These are phyloP conservation scores for Apostasia ramifera DNA, from an alignment of 106 monocot genomes.

Conservation along the genomic window DNA sequence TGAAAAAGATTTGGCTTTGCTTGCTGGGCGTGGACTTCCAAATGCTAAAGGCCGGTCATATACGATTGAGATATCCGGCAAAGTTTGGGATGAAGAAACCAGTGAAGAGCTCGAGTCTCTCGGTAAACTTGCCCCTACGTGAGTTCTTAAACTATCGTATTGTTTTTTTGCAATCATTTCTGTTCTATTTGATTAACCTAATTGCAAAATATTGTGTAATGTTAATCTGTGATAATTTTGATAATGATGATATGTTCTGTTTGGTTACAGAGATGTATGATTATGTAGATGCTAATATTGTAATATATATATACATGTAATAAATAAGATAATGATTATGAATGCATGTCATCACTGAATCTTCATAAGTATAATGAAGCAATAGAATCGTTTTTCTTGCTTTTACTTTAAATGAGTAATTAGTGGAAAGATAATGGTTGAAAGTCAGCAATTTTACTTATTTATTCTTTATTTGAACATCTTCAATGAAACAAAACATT, in stretches of 20 bases:
- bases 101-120: conserved; percentile 60
- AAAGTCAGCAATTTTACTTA: too few relatives aligned
- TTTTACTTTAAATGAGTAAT: too few relatives aligned
- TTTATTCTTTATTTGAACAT: too few relatives aligned
- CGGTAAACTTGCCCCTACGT: conserved; percentile 89
- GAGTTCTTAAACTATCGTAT: conserved; percentile 7
- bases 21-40: conserved; percentile 52
- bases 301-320: not conserved
- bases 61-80: conserved; percentile 60
- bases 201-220: too few relatives aligned
- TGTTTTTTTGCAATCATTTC: not conserved
- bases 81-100: conserved; percentile 48
- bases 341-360: too few relatives aligned
- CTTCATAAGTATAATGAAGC: too few relatives aligned
- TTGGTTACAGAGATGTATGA: too few relatives aligned
- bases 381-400: too few relatives aligned
- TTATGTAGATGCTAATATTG: not conserved
- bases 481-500: too few relatives aligned
- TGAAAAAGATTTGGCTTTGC: conserved; percentile 53
- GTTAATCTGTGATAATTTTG: too few relatives aligned
- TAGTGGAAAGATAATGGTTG: too few relatives aligned
- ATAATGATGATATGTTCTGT: too few relatives aligned
- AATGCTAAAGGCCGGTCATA: conserved; percentile 24
- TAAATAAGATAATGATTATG: not conserved
- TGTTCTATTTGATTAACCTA: not conserved